Evolutionary conservation across 371 early-diverging fungal species (phyloP), one percentile per base, ranked within the genome.

Genomic region (Mortierella sp.): DNA sequence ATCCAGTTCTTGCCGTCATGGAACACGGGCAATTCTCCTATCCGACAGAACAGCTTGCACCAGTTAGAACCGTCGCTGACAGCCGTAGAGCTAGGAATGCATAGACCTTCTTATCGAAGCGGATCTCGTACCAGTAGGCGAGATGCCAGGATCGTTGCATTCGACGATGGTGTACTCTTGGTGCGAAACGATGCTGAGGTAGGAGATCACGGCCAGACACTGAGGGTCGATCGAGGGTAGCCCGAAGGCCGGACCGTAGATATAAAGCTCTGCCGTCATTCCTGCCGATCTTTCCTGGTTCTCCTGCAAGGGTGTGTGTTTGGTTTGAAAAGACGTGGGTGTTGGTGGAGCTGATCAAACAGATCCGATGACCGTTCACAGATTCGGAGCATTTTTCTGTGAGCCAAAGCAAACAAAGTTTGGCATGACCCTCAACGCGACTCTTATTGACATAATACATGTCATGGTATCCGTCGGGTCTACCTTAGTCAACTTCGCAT

Each of bases 191-290:
- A 87, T 71, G 43, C 83, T 82, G 34, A 89, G 55, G 63, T 85
- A 87, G 4, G 87, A 62, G 57, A 87, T 82, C 34, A 85, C 59
- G 16, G 83, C 82, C 48, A 86, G 58, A 63, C 88, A 88, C 38
- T 81, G 84, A 7, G 89, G 86, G 57, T 89, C 89, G 52, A 88
- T 85, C 0, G 89, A 87, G 28, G 87, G 84, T 27, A 82, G 80
- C 63, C 82, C 84, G n/a, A 84, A 80, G 24, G 84, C 84, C 27
- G 82, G 66, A 24, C 88, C 84, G 83, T 86, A 88, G 26, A 86
- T 84, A 71, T 87, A 88, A 34, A 89, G 80, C 59, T 85, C 83
- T 27, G 45, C 45, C 16, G 16, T 16, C 45, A 43, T 43, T 43
- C n/a, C 45, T 43, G 34, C n/a, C n/a, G n/a, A n/a, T n/a, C n/a